Conservation (phyloP, 495 filamentous ascomycete species). For the Penicillium flavigenum region DNA sequence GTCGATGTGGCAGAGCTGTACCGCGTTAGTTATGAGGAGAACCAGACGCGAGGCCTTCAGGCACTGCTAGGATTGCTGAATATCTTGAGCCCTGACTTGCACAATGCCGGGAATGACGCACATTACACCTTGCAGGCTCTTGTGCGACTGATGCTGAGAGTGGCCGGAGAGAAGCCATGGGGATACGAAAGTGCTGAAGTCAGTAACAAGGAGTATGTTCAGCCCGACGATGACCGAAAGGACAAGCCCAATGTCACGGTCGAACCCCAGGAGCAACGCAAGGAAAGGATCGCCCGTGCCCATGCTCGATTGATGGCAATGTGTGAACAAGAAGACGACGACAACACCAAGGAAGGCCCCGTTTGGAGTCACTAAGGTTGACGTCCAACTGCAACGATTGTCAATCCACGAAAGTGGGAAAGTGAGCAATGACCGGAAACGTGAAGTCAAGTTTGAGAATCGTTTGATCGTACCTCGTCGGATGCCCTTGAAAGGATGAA, state of each 20-base stretch:
- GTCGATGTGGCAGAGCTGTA: constrained; percentile 72
- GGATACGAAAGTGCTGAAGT: background rate
- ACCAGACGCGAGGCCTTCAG: constrained; percentile 54
- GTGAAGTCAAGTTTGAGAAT: background rate
- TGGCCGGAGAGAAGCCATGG: constrained; percentile 1
- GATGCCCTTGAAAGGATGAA: background rate
- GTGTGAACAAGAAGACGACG: background rate
- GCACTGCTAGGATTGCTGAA: constrained; percentile 62
- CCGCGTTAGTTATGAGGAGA: constrained; percentile 52
- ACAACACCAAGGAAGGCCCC: background rate
- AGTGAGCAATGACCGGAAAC: background rate
- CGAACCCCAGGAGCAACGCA: background rate
- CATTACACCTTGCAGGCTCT: constrained; percentile 77
- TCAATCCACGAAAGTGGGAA: background rate
- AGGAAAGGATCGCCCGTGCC: too few relatives aligned
- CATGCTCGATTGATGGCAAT: background rate
- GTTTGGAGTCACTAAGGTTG: background rate
- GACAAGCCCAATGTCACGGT: background rate
- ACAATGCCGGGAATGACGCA: constrained; percentile 97
- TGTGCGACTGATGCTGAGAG: constrained; percentile 59
- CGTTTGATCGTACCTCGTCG: background rate
- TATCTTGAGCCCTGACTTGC: constrained; percentile 62
- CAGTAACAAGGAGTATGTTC: background rate
- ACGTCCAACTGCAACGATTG: too few relatives aligned
- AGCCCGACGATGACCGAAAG: background rate